Percentiles rank a stretch among this genome's conserved stretches.
Evolutionary conservation across 1,139 yeast genomes (phyloP).

Genomic region (Barnettozyma hawaiiensis): DNA sequence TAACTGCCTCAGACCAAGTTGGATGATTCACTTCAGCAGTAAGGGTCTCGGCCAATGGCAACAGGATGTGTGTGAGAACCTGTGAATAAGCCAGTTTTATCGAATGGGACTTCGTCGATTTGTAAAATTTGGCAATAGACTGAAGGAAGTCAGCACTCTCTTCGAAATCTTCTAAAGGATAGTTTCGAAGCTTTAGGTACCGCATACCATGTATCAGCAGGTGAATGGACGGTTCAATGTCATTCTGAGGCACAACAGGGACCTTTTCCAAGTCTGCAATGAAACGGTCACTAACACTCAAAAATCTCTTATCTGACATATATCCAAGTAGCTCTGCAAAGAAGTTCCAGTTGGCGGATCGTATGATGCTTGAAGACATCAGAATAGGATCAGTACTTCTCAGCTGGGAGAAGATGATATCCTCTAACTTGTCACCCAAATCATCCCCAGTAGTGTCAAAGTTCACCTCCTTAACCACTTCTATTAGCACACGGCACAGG

Average conservation of each 20-base stretch:
- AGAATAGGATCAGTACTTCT: constrained; percentile 78
- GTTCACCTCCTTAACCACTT: constrained; percentile 85
- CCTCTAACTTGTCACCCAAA: constrained; percentile 79
- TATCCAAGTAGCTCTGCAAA: constrained; percentile 86
- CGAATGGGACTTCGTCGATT: constrained; percentile 56
- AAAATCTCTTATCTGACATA: constrained; percentile 79
- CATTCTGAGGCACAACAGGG: constrained; percentile 48
- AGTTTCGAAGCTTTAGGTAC: constrained; percentile 67
- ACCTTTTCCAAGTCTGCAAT: constrained; percentile 86
- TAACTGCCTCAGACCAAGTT: constrained; percentile 83
- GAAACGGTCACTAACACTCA: constrained; percentile 88
- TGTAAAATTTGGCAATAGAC: constrained; percentile 79
- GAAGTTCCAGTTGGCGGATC: constrained; percentile 91
- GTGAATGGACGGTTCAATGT: constrained; percentile 68
- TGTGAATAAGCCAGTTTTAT: constrained; percentile 78
- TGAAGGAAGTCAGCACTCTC: constrained; percentile 87
- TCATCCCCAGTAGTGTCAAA: constrained; percentile 69
- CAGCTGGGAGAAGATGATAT: constrained; percentile 86
- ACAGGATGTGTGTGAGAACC: constrained; percentile 64
- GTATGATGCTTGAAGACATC: constrained; percentile 60
- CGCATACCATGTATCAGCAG: constrained; percentile 88
- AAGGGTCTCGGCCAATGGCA: constrained; percentile 78
- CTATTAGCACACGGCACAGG: constrained; percentile 88
- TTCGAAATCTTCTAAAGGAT: constrained; percentile 85
- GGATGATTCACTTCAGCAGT: constrained; percentile 97